A percentile compares a stretch with the other conserved stretches of the same genome.
Evolutionary conservation across 139 green algal genomes (phyloP).

Genomic region (Chlorella sp.): DNA sequence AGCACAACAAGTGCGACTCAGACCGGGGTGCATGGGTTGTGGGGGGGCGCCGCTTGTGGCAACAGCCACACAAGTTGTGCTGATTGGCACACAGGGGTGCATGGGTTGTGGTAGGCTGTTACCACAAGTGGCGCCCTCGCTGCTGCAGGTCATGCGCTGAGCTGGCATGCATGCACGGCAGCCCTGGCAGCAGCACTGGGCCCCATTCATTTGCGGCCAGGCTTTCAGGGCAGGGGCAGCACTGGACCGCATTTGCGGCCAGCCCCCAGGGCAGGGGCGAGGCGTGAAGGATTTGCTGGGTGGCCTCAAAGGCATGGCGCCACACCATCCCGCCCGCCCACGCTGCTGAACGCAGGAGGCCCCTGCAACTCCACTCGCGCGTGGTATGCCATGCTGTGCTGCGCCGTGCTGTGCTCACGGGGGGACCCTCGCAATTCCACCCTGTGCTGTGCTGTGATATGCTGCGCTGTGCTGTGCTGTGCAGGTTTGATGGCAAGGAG

Average conservation of each 20-base stretch:
- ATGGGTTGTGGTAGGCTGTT: background rate
- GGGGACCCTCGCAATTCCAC: background rate
- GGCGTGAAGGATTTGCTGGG: too few species aligned
- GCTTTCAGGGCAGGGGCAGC: too few species aligned
- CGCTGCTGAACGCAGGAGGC: too few species aligned
- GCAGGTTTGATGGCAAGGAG: slow-evolving; percentile 21
- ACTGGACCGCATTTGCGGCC: background rate
- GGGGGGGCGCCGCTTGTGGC: too few species aligned
- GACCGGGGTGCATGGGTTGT: background rate
- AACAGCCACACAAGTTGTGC: too few species aligned
- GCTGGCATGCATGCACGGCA: background rate
- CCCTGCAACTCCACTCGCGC: too few species aligned
- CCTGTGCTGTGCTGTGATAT: background rate
- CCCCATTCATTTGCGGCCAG: too few species aligned
- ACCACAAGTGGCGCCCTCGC: too few species aligned
- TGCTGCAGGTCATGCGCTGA: background rate
- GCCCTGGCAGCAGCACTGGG: too few species aligned
- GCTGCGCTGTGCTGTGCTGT: background rate
- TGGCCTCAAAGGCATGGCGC: too few species aligned
- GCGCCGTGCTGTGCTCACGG: background rate
- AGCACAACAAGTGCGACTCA: too few species aligned
- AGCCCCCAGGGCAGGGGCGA: background rate
- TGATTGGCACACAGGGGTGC: background rate
- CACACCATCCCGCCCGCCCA: too few species aligned
- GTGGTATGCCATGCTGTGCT: background rate